Evolutionary conservation across 208 protist species (phyloP).

Genomic region (Acanthamoeba lenticulata): DNA sequence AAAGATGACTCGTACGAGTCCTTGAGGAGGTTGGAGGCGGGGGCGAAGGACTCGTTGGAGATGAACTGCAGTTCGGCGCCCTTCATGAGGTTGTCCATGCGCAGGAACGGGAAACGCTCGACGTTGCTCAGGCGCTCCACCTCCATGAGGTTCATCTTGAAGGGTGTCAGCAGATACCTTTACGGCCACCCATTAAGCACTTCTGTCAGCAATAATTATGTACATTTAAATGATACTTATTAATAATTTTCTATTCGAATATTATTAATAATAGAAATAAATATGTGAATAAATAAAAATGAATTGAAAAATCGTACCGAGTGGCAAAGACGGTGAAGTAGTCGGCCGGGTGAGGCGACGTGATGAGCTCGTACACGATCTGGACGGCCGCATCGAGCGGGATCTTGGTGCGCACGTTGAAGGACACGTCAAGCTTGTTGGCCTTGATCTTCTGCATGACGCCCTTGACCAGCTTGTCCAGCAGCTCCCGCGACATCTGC

Average conservation of each 20-base stretch:
- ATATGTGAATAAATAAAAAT: too few relatives aligned
- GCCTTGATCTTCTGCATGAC: conserved; percentile 33
- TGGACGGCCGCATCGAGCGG: background rate
- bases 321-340: conserved; percentile 53
- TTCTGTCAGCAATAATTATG: too few relatives aligned
- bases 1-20: background rate
- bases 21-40: conserved; percentile 35
- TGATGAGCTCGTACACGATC: conserved; percentile 22
- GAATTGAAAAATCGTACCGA: too few relatives aligned
- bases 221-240: too few relatives aligned
- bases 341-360: conserved; percentile 25
- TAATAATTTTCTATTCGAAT: too few relatives aligned
- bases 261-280: too few relatives aligned
- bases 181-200: too few relatives aligned
- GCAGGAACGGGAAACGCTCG: conserved; percentile 32
- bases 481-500: background rate
- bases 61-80: conserved; percentile 48
- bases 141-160: conserved; percentile 30
- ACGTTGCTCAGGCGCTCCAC: conserved; percentile 33
- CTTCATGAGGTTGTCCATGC: conserved; percentile 45
- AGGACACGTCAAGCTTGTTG: conserved; percentile 13
- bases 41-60: conserved; percentile 54
- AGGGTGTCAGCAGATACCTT: conserved; percentile 7
- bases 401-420: conserved; percentile 44
- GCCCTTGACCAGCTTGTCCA: conserved; percentile 29